A percentile compares a stretch with the other conserved stretches of the same genome.
These are phyloP conservation scores for Cercospora berteroae DNA, from an alignment of 2,329 filamentous ascomycete species.

Conservation along the genomic window DNA sequence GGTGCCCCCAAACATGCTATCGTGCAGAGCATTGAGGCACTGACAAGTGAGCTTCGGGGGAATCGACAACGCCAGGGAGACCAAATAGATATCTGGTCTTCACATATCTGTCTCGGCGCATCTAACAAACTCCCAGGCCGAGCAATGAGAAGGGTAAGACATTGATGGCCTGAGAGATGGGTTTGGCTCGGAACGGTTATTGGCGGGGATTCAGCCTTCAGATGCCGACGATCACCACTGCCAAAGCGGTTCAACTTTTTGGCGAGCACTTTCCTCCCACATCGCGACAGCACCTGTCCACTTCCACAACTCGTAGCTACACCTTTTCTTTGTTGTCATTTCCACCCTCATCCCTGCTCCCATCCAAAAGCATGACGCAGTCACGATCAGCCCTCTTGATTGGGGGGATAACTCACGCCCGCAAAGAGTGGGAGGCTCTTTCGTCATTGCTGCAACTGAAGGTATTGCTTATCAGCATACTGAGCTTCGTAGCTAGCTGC, in stretches of 20 bases:
- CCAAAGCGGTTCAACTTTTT: background rate
- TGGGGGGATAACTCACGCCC: constrained; percentile 45
- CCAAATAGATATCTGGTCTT: background rate
- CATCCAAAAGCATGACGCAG: constrained; percentile 21
- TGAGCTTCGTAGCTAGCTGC: background rate
- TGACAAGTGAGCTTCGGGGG: background rate
- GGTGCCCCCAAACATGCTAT: background rate
- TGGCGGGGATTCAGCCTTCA: background rate
- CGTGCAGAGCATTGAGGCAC: background rate
- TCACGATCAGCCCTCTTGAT: constrained; percentile 44
- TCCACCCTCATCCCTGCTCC: background rate
- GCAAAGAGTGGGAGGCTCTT: constrained; percentile 48
- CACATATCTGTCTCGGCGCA: background rate
- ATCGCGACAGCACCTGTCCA: background rate
- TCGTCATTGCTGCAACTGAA: constrained; percentile 35
- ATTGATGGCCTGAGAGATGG: background rate
- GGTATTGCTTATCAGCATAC: constrained; percentile 22
- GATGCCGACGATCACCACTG: background rate
- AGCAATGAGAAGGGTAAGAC: background rate
- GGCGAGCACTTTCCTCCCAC: background rate
- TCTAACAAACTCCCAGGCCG: background rate
- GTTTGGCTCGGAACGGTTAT: background rate
- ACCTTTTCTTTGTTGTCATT: background rate
- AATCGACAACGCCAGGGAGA: background rate
- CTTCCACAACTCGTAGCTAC: background rate